Evolutionary conservation across 495 filamentous ascomycete species (phyloP).

Genomic region (Trichocladium uniseriatum): DNA sequence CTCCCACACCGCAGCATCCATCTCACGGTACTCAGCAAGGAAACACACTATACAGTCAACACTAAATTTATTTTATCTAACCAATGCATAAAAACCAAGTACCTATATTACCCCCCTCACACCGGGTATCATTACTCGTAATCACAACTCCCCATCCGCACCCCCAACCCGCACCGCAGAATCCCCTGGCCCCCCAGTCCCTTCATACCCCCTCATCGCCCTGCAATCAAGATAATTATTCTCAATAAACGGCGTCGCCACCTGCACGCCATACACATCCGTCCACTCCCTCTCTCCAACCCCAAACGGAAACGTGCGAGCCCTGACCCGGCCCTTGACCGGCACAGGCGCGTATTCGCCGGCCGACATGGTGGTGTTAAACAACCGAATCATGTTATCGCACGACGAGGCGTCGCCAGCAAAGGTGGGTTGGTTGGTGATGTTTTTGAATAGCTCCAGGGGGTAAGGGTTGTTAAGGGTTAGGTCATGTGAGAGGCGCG

Average conservation of each 20-base stretch:
- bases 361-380: conserved; percentile 31
- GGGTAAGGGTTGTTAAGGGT: conserved; percentile 24
- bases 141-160: background rate
- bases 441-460: conserved; percentile 29
- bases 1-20: too few relatives aligned
- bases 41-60: too few relatives aligned
- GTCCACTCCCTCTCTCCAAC: conserved; percentile 15
- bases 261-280: conserved; percentile 29
- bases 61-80: too few relatives aligned
- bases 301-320: conserved; percentile 23
- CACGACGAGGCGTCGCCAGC: conserved; percentile 27
- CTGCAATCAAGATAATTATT: conserved; percentile 31
- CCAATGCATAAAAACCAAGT: too few relatives aligned
- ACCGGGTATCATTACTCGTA: conserved; percentile 3
- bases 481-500: background rate
- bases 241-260: conserved; percentile 37
- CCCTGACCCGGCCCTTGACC: conserved; percentile 23
- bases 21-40: too few relatives aligned
- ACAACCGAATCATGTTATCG: conserved; percentile 34
- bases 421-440: conserved; percentile 39
- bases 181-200: conserved; percentile 20
- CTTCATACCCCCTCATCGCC: conserved; percentile 24
- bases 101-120: background rate
- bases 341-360: conserved; percentile 23
- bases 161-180: background rate